Conservation (phyloP, 805 yeast genomes). For the Tetrapisispora nanseiensis region DNA sequence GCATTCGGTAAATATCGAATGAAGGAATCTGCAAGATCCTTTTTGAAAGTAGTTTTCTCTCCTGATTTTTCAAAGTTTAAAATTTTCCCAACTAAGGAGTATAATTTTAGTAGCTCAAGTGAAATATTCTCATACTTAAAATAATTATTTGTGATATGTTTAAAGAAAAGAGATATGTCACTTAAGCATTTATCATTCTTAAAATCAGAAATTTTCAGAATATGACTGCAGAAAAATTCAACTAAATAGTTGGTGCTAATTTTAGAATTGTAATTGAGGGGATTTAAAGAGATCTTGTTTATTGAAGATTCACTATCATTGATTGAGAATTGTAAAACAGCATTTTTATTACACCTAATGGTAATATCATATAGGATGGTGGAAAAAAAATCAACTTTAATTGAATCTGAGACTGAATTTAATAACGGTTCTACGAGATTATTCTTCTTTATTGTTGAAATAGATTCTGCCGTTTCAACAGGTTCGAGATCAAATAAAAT, state of each 20-base stretch:
- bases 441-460: slow-evolving; percentile 25
- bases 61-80: slow-evolving; percentile 49
- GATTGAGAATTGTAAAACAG: slow-evolving; percentile 13
- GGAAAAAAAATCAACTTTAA: slow-evolving; percentile 29
- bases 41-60: slow-evolving; percentile 45
- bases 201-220: slow-evolving; percentile 58
- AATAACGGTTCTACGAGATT: slow-evolving; percentile 27
- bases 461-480: slow-evolving; percentile 57
- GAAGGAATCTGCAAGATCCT: slow-evolving; percentile 43
- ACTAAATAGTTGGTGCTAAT: slow-evolving; percentile 38
- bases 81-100: slow-evolving; percentile 44
- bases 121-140: slow-evolving; percentile 39
- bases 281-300: slow-evolving; percentile 38
- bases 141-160: slow-evolving; percentile 44
- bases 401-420: slow-evolving; percentile 16
- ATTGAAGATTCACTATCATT: slow-evolving; percentile 11
- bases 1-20: slow-evolving; percentile 29
- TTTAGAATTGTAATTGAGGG: slow-evolving; percentile 7
- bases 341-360: slow-evolving; percentile 17
- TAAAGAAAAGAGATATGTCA: slow-evolving; percentile 47
- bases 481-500: slow-evolving; percentile 50
- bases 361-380: slow-evolving; percentile 40
- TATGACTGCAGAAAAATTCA: slow-evolving; percentile 49
- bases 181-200: slow-evolving; percentile 71
- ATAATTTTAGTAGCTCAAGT: slow-evolving; percentile 44